These are phyloP conservation scores for Sanguinoderma infundibulare DNA, from an alignment of 1,284 basidiomycete genomes.

Conservation along the genomic window DNA sequence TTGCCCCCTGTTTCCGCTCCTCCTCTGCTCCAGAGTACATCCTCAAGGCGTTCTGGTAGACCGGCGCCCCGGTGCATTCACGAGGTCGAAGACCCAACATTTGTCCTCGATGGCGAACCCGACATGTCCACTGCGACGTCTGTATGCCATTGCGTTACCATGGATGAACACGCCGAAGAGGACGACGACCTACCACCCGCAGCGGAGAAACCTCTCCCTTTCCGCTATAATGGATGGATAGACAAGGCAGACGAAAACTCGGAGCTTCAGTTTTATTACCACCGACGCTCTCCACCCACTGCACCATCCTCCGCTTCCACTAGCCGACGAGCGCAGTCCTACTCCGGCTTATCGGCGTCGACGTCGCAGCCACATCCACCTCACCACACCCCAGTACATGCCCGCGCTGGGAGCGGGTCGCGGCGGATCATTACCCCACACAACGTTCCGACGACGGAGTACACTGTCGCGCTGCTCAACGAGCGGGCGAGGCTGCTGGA, in stretches of 20 bases:
- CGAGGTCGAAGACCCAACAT: slow-evolving; percentile 50
- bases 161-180: slow-evolving; percentile 2
- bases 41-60: slow-evolving; percentile 11
- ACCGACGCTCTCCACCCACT: slow-evolving; percentile 21
- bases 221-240: slow-evolving; percentile 60
- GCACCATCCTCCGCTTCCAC: background rate
- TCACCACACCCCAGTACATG: background rate
- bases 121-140: slow-evolving; percentile 8
- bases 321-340: slow-evolving; percentile 13
- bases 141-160: slow-evolving; percentile 18
- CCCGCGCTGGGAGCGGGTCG: slow-evolving; percentile 1
- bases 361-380: slow-evolving; percentile 3
- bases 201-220: slow-evolving; percentile 28
- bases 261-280: slow-evolving; percentile 54
- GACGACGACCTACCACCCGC: slow-evolving; percentile 15
- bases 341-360: slow-evolving; percentile 10
- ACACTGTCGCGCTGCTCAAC: slow-evolving; percentile 51
- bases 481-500: slow-evolving; percentile 53
- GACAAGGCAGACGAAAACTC: slow-evolving; percentile 51
- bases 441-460: slow-evolving; percentile 43
- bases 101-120: slow-evolving; percentile 26
- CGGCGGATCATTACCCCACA: slow-evolving; percentile 38
- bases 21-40: background rate
- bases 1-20: slow-evolving; percentile 8
- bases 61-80: slow-evolving; percentile 49